Evolutionary conservation across 805 yeast genomes (phyloP), one percentile per base, ranked within the genome.

Genomic region (Blastobotrys attinorum): DNA sequence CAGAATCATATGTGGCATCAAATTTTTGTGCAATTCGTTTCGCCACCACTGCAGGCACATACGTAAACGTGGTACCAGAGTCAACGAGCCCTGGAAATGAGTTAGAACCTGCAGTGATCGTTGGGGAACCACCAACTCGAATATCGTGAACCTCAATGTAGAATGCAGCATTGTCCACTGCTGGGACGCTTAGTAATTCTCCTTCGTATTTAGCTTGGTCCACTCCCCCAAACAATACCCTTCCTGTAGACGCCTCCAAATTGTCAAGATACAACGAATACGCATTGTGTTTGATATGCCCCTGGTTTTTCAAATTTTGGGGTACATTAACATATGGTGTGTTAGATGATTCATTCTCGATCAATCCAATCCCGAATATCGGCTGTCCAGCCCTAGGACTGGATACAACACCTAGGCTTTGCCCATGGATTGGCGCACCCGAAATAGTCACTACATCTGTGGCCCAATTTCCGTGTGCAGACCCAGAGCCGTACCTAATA

Each of bases 401-500:
- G 39, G 34, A 32, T 5, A 47, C 57, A 11, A 50, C 39, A 45
- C 94, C 92, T 47, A 73, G 63, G 11, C 75, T 61, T 6, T 90
- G 79, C 49, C 77, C 75, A 2, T 83, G 73, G 31, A 62, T 59
- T 54, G 77, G 76, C 2, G 84, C 90, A 16, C 86, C 77, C 1
- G 94, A 96, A 60, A 89, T 75, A 5, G 86, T 76, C 3, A 89
- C 70, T 32, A 66, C 64, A 55, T 89, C 97, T 36, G 66, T 57
- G 11, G 81, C 88, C 73, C 76, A 77, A 16, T 52, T 51, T 13
- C 98, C 98, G 61, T 84, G 87, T 65, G 89, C 71, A 38, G 94
- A 75, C 42, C 97, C 97, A n/a, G 92, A 78, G 50, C 97, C 97
- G 62, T 90, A 90, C 60, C 74, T 79, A 64, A 92, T 87, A 46